Percentiles rank a stretch among this genome's conserved stretches.
Evolutionary conservation across 2,329 filamentous ascomycete species (phyloP).

Genomic region (Penicillium sp.): DNA sequence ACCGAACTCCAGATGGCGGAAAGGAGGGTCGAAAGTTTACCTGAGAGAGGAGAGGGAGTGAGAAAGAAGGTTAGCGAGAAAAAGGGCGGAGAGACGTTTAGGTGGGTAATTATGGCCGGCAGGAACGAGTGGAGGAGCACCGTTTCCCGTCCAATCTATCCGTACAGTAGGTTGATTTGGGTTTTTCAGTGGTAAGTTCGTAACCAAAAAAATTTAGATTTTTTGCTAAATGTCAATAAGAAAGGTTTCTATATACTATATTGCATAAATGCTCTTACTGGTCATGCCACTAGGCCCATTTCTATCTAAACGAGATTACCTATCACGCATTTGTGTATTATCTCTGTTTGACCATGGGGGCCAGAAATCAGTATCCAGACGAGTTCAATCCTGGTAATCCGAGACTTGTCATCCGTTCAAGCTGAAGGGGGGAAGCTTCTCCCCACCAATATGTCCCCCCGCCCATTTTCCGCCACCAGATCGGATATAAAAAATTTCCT

Average conservation of each 20-base stretch:
- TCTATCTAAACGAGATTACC: too few relatives aligned
- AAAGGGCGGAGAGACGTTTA: constrained; percentile 8
- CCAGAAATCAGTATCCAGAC: too few relatives aligned
- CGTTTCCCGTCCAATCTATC: neutral
- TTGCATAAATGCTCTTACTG: too few relatives aligned
- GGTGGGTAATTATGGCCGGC: neutral
- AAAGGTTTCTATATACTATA: neutral
- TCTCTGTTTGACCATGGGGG: too few relatives aligned
- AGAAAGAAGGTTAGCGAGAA: constrained; percentile 8
- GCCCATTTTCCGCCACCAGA: neutral
- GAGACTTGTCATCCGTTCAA: neutral
- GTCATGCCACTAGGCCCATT: too few relatives aligned
- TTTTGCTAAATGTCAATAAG: neutral
- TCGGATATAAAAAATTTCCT: neutral
- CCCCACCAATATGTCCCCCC: neutral
- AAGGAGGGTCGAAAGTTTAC: neutral
- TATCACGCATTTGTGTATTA: too few relatives aligned
- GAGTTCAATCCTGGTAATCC: neutral
- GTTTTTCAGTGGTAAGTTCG: neutral
- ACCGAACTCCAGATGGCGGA: neutral
- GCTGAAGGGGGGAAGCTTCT: neutral
- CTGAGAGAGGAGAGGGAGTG: neutral
- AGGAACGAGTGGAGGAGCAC: constrained; percentile 4
- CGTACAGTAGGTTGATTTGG: neutral
- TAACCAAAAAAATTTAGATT: neutral